Conservation (phyloP, 345 rosid species). For the Raphanus sativus region DNA sequence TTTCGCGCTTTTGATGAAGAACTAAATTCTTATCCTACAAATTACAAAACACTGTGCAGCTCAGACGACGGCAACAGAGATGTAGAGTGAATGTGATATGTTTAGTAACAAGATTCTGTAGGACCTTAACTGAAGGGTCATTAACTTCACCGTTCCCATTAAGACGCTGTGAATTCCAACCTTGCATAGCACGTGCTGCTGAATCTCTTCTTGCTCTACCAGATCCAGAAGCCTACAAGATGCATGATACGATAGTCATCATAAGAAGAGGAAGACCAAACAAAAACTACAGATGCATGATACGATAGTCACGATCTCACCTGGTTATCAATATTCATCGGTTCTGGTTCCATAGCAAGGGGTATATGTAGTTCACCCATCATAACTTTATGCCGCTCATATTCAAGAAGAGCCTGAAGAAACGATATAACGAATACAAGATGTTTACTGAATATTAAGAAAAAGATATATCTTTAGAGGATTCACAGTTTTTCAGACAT, state of each 20-base stretch:
- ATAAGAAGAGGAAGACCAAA: neutral
- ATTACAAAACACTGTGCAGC: constrained; percentile 29
- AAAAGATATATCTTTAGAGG: neutral
- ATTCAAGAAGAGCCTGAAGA: constrained; percentile 83
- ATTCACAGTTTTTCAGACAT: constrained; percentile 12
- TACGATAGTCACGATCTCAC: constrained; percentile 38
- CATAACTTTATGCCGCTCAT: constrained; percentile 68
- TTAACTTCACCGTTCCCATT: constrained; percentile 70
- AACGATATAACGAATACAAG: constrained; percentile 7
- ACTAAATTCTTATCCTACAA: constrained; percentile 59
- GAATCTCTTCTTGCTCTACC: constrained; percentile 85
- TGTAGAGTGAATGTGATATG: constrained; percentile 4
- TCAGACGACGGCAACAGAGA: constrained; percentile 13
- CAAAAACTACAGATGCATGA: constrained; percentile 1
- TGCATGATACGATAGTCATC: neutral
- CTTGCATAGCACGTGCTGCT: constrained; percentile 95
- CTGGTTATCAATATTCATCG: constrained; percentile 58
- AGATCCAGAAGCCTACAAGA: constrained; percentile 54
- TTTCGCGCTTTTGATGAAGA: constrained; percentile 68
- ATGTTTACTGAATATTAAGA: constrained; percentile 4
- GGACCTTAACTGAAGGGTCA: constrained; percentile 59
- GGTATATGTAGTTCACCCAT: constrained; percentile 62
- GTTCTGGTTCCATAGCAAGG: constrained; percentile 50
- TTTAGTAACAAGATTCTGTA: constrained; percentile 19
- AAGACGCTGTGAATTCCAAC: constrained; percentile 89